These are phyloP conservation scores for Veloboletus limbatus DNA, from an alignment of 1,284 basidiomycete species.

Conservation along the genomic window DNA sequence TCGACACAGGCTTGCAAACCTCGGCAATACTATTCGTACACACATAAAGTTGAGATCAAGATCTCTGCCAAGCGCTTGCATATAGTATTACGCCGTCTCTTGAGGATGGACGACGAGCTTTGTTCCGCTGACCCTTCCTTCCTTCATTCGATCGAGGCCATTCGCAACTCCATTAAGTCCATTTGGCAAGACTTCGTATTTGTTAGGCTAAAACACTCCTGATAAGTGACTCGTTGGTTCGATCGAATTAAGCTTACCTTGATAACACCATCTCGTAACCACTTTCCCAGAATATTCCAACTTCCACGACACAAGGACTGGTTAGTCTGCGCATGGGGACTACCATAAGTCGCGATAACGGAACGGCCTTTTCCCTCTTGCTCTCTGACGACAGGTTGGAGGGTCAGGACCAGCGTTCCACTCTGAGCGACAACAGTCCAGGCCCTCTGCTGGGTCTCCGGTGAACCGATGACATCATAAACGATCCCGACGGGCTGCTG, in stretches of 20 bases:
- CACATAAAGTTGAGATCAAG: not conserved
- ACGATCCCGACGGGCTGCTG: slow-evolving; percentile 35
- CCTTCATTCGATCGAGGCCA: slow-evolving; percentile 42
- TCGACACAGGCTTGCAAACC: slow-evolving; percentile 2
- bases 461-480: slow-evolving; percentile 39
- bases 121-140: slow-evolving; percentile 43
- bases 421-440: slow-evolving; percentile 27
- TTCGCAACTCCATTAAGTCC: slow-evolving; percentile 45
- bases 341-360: slow-evolving; percentile 28
- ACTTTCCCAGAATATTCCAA: slow-evolving; percentile 32
- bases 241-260: slow-evolving; percentile 27
- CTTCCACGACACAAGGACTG: slow-evolving; percentile 22
- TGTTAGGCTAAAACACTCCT: slow-evolving; percentile 33
- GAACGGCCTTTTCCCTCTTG: slow-evolving; percentile 26
- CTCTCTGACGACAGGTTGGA: slow-evolving; percentile 22
- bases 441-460: slow-evolving; percentile 31
- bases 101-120: slow-evolving; percentile 51
- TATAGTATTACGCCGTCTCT: slow-evolving; percentile 37
- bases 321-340: slow-evolving; percentile 23
- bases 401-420: slow-evolving; percentile 29
- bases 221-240: not conserved
- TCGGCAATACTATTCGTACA: slow-evolving; percentile 18
- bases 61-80: not conserved
- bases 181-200: slow-evolving; percentile 42
- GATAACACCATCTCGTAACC: slow-evolving; percentile 37